Base-by-base conservation (phyloP, 768 basidiomycete species). In the Serendipita sp. region DNA sequence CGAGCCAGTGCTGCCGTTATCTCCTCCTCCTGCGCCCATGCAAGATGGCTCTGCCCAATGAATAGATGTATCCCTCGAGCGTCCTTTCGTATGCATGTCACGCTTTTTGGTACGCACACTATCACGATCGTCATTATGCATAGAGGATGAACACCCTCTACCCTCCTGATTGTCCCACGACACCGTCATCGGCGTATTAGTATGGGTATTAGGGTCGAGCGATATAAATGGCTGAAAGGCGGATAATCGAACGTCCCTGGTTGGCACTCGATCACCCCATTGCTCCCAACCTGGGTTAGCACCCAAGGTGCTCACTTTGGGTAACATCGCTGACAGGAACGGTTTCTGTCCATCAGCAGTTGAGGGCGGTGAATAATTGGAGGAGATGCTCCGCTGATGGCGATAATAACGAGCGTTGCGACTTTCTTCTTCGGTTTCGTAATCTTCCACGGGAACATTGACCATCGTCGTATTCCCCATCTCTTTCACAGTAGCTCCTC, bases 381-480 rank as follows among this genome's bases (percentile, higher is more conserved):
- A 33, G 22, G 20, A 31, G 22, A 22, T 58, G 17, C 53, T 48
- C 34, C 34, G 34, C 14, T 38, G 34, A 38, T 7, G 34, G 34
- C n/a, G n/a, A n/a, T n/a, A n/a, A n/a, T 48, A 48, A 20, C 45
- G 45, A 20, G 9, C 20, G 26, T 5, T 9, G 9, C n/a, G 45
- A n/a, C n/a, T n/a, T n/a, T n/a, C n/a, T n/a, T n/a, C n/a, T 28
- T 48, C 45, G 17, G n/a, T 28, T n/a, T n/a, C 45, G 45, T 48
- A 48, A 58, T 58, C 53, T n/a, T 58, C 53, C 11, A 58, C 31
- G 4, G 53, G 53, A 3, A 58, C 53, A n/a, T 58, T 24, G 30
- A 58, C 28, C 5, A 58, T 58, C 53, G 53, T 58, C 53, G 53
- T 58, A 24, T 62, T 62, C 13, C 62, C 62, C 9, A 28, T 38